A percentile compares a stretch with the other conserved stretches of the same genome.
These are phyloP conservation scores for Hemisphaericaspora xylofermentans DNA, from an alignment of 1,139 yeast genomes.

Conservation along the genomic window DNA sequence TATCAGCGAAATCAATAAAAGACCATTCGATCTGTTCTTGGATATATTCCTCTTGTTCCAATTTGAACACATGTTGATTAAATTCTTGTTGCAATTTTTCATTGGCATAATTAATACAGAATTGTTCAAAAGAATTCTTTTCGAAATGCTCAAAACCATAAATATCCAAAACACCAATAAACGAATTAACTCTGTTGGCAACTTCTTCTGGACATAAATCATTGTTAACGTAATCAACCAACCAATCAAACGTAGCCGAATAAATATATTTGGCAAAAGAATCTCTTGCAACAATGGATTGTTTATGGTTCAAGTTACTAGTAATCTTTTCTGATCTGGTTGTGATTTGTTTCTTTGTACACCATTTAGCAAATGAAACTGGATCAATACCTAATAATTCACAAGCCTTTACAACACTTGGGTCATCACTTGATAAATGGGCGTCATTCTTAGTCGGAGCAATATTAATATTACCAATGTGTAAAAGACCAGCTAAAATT, in stretches of 20 bases:
- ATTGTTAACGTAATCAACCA: constrained; percentile 76
- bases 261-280: constrained; percentile 94
- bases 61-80: constrained; percentile 94
- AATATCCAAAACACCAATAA: constrained; percentile 96
- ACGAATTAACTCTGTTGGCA: constrained; percentile 57
- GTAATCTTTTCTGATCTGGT: constrained; percentile 93
- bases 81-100: constrained; percentile 97
- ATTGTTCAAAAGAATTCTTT: constrained; percentile 92
- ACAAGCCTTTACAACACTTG: constrained; percentile 79
- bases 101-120: constrained; percentile 96
- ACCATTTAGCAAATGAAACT: constrained; percentile 79
- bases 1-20: constrained; percentile 92
- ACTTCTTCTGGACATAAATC: constrained; percentile 80
- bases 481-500: constrained; percentile 84
- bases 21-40: constrained; percentile 96
- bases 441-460: constrained; percentile 87
- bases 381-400: constrained; percentile 83
- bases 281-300: constrained; percentile 90
- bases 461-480: constrained; percentile 89
- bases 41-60: constrained; percentile 94
- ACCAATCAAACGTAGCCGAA: constrained; percentile 93
- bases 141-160: constrained; percentile 97
- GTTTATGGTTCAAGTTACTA: constrained; percentile 77
- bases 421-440: constrained; percentile 79
- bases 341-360: constrained; percentile 84